phyloP scores from a whole-genome alignment of 768 basidiomycete genomes.

The Naematelia encephala region DNA sequence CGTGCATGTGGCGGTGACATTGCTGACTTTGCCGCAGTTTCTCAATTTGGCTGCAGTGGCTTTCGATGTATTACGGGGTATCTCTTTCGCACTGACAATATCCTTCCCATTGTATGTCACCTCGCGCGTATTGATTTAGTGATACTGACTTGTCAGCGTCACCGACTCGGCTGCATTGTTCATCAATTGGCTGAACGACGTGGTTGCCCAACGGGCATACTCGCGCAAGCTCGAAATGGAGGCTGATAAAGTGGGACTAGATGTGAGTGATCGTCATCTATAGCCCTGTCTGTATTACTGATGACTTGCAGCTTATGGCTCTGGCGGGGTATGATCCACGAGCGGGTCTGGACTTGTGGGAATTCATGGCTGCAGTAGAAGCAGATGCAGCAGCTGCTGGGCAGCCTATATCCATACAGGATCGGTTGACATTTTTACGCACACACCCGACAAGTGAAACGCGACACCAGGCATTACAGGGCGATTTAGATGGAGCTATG shows the following conservation, averaged over 20 bases:
- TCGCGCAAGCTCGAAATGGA: conserved; percentile 55
- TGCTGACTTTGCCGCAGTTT: conserved; percentile 45
- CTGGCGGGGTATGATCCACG: conserved; percentile 54
- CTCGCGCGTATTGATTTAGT: neutral
- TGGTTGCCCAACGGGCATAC: conserved; percentile 53
- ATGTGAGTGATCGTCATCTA: conserved; percentile 42
- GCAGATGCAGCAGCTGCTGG: conserved; percentile 48
- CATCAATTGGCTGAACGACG: conserved; percentile 53
- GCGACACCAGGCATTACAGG: conserved; percentile 41
- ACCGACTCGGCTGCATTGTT: conserved; percentile 52
- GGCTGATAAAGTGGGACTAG: conserved; percentile 54
- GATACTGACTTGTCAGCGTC: conserved; percentile 29
- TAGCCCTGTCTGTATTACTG: neutral
- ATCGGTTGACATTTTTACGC: conserved; percentile 51
- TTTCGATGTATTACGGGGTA: conserved; percentile 54
- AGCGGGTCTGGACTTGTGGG: conserved; percentile 53
- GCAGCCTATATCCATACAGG: conserved; percentile 41
- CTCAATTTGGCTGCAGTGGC: conserved; percentile 53
- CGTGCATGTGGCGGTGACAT: neutral
- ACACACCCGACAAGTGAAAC: conserved; percentile 54
- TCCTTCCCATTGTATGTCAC: conserved; percentile 53
- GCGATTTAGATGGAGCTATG: conserved; percentile 35
- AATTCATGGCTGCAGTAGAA: conserved; percentile 54
- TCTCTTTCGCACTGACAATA: conserved; percentile 53
- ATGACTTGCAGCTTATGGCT: conserved; percentile 51